phyloP scores from a whole-genome alignment of 1,284 basidiomycete species.

The Prillingera fragicola region DNA sequence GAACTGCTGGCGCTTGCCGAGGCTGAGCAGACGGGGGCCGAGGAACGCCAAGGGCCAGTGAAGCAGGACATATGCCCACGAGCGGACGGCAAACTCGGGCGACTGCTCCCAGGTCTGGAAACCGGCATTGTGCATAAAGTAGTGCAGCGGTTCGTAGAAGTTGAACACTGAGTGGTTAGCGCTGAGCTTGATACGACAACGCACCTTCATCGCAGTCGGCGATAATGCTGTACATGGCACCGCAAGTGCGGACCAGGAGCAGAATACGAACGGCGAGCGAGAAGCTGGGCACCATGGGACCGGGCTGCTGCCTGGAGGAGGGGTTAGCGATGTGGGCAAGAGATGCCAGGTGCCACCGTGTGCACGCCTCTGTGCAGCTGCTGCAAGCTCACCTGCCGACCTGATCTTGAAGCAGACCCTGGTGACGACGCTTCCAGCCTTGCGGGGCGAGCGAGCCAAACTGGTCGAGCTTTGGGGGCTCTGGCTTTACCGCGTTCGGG shows the following conservation, averaged over 20 bases:
- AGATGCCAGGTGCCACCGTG: no score
- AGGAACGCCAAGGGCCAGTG: constrained; percentile 53
- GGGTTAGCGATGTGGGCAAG: background rate
- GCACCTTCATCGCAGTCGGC: constrained; percentile 95
- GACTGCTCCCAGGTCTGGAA: constrained; percentile 99
- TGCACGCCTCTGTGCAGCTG: background rate
- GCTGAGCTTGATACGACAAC: constrained; percentile 9
- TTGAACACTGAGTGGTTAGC: constrained; percentile 68
- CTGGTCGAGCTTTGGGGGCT: constrained; percentile 32
- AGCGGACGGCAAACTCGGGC: constrained; percentile 81
- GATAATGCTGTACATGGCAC: constrained; percentile 93
- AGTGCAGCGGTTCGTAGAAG: constrained; percentile 97
- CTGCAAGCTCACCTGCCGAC: constrained; percentile 35
- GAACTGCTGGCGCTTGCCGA: constrained; percentile 55
- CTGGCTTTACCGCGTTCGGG: constrained; percentile 29
- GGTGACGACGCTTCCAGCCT: constrained; percentile 45
- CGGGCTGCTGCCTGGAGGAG: constrained; percentile 32
- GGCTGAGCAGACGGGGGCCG: constrained; percentile 38
- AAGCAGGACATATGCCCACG: constrained; percentile 84
- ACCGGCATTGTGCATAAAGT: constrained; percentile 71
- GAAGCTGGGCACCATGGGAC: constrained; percentile 76
- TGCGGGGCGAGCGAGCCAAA: constrained; percentile 38
- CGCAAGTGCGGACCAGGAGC: constrained; percentile 72
- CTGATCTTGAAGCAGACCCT: constrained; percentile 47
- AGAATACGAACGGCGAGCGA: constrained; percentile 76